Conservation (phyloP, 2,329 filamentous ascomycete genomes). For the Dactylonectria macrodidyma region DNA sequence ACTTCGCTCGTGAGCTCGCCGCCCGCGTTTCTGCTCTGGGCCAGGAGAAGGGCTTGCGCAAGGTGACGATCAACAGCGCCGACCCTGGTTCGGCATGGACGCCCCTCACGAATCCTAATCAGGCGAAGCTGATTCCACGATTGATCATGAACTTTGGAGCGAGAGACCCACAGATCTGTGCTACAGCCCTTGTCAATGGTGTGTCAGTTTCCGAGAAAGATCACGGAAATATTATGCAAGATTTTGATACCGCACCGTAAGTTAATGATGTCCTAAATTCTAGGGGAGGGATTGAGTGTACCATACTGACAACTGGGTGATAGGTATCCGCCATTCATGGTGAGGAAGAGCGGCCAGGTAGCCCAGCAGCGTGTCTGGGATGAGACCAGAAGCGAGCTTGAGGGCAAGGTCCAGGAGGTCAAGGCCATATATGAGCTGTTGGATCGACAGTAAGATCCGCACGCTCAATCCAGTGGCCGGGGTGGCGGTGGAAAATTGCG, state of each 20-base stretch:
- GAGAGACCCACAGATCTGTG: slow-evolving; percentile 53
- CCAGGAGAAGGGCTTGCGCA: slow-evolving; percentile 38
- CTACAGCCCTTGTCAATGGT: slow-evolving; percentile 56
- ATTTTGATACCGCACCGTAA: slow-evolving; percentile 54
- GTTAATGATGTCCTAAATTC: slow-evolving; percentile 21
- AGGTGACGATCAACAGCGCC: slow-evolving; percentile 56
- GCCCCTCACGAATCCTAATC: slow-evolving; percentile 54
- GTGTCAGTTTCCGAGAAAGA: slow-evolving; percentile 50
- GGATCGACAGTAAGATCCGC: slow-evolving; percentile 12
- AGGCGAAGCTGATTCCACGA: slow-evolving; percentile 53
- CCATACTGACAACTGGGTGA: slow-evolving; percentile 9
- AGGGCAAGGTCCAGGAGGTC: slow-evolving; percentile 44
- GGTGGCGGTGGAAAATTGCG: too few relatives aligned
- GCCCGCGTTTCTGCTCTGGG: slow-evolving; percentile 43
- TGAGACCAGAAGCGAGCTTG: slow-evolving; percentile 43
- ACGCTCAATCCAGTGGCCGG: neutral
- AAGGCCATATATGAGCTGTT: slow-evolving; percentile 43
- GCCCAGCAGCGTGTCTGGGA: slow-evolving; percentile 46
- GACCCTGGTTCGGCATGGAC: slow-evolving; percentile 58
- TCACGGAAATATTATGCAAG: slow-evolving; percentile 56
- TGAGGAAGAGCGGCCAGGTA: slow-evolving; percentile 42
- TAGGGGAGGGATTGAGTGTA: neutral
- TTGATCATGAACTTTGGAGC: slow-evolving; percentile 57
- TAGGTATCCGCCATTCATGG: slow-evolving; percentile 56
- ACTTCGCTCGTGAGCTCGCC: slow-evolving; percentile 56